Percentiles rank a stretch among this genome's conserved stretches.
Evolutionary conservation across 129 eudicot genomes (phyloP).

Genomic region (Chrysanthemum lavandulifolium): DNA sequence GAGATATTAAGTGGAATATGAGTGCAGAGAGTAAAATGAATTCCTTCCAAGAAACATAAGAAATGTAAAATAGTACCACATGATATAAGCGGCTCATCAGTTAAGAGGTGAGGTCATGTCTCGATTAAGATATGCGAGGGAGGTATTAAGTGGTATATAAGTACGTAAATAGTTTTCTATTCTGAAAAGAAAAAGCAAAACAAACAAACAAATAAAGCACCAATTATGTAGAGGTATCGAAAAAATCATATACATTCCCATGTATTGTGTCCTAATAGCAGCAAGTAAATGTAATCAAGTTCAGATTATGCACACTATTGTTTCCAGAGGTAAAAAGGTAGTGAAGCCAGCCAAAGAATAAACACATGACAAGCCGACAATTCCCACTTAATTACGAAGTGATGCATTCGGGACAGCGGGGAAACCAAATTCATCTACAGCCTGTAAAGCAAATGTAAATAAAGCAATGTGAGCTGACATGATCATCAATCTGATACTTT

Average conservation of each 20-base stretch:
- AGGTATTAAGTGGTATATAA: too few relatives aligned
- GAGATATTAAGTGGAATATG: too few relatives aligned
- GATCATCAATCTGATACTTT: neutral
- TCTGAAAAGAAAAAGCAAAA: neutral
- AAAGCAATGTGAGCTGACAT: neutral
- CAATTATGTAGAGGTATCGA: slow-evolving; percentile 13
- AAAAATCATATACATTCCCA: slow-evolving; percentile 25
- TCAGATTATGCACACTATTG: slow-evolving; percentile 40
- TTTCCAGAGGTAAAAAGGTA: slow-evolving; percentile 19
- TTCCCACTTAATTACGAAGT: slow-evolving; percentile 56
- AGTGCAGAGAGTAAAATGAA: too few relatives aligned
- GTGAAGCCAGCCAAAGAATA: slow-evolving; percentile 9
- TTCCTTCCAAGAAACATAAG: too few relatives aligned
- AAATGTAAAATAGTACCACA: too few relatives aligned
- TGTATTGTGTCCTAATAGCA: slow-evolving; percentile 6
- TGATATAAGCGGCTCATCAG: too few relatives aligned
- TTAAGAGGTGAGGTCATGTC: too few relatives aligned
- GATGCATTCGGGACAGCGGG: slow-evolving; percentile 91
- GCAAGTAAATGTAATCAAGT: slow-evolving; percentile 19
- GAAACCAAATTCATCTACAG: slow-evolving; percentile 85
- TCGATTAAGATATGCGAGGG: too few relatives aligned
- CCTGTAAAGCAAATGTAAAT: slow-evolving; percentile 44
- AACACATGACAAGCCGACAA: neutral
- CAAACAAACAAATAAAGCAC: neutral
- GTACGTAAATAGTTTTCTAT: too few relatives aligned